Percentiles rank a stretch among this genome's conserved stretches.
Evolutionary conservation across 2,329 filamentous ascomycete species (phyloP).

Genomic region (Ophiognomonia clavigignenti-juglandacearum): DNA sequence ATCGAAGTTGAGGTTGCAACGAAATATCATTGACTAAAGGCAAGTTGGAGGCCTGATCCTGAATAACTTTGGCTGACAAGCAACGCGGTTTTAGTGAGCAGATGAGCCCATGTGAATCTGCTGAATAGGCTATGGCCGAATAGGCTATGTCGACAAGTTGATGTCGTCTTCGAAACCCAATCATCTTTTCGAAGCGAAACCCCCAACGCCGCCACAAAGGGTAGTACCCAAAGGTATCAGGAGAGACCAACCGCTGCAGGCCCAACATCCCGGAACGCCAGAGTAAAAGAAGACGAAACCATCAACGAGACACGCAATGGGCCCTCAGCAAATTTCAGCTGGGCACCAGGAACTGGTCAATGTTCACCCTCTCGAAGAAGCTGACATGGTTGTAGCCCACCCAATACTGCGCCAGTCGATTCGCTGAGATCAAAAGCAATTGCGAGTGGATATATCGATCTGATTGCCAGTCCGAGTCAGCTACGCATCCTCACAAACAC

Average conservation of each 20-base stretch:
- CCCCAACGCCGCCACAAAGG: not conserved
- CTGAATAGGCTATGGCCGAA: no score
- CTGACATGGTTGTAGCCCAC: conserved; percentile 55
- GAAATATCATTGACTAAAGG: no score
- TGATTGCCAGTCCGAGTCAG: conserved; percentile 30
- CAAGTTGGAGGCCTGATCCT: no score
- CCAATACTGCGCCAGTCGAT: conserved; percentile 81
- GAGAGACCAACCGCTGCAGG: not conserved
- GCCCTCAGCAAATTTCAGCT: not conserved
- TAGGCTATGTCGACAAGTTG: no score
- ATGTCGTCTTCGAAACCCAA: not conserved
- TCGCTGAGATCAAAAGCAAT: conserved; percentile 72
- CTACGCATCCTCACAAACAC: not conserved
- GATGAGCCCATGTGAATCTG: no score
- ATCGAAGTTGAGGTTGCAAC: no score
- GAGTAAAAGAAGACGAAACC: not conserved
- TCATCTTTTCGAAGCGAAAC: not conserved
- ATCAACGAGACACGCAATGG: not conserved
- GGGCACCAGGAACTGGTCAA: conserved; percentile 40
- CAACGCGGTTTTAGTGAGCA: no score
- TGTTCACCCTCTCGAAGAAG: conserved; percentile 55
- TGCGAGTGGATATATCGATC: conserved; percentile 72
- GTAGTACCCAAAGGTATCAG: not conserved
- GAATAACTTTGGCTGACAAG: no score
- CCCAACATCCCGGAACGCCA: not conserved